A percentile compares a stretch with the other conserved stretches of the same genome.
Evolutionary conservation across 179 eudicot genomes (phyloP).

Genomic region (Beta corolliflora): DNA sequence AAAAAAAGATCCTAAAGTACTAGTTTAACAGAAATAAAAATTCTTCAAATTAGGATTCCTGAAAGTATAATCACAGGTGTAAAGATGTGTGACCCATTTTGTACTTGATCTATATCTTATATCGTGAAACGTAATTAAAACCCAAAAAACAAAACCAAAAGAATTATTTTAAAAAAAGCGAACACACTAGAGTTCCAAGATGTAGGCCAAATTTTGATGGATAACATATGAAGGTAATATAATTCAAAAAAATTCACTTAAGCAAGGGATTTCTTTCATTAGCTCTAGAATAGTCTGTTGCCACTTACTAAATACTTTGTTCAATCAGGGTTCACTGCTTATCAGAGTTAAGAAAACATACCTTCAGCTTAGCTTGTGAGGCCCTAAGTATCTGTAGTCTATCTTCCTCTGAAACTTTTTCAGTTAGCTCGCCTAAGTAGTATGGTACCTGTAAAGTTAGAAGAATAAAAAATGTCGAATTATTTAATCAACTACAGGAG

Average conservation of each 20-base stretch:
- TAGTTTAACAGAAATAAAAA: background rate
- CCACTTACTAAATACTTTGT: background rate
- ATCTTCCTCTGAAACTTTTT: constrained; percentile 68
- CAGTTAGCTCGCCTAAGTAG: constrained; percentile 78
- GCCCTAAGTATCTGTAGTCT: constrained; percentile 66
- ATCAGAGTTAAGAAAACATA: constrained; percentile 12
- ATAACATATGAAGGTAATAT: background rate
- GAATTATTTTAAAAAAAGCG: too few relatives aligned
- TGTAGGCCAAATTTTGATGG: background rate
- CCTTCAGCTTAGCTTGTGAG: constrained; percentile 76
- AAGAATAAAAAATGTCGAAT: background rate
- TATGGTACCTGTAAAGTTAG: constrained; percentile 66
- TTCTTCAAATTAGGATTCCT: background rate
- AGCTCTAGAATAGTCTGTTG: background rate
- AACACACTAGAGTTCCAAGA: background rate
- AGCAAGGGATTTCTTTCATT: background rate
- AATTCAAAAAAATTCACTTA: background rate
- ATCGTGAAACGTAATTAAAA: background rate
- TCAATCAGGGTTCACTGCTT: background rate
- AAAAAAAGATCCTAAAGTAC: background rate
- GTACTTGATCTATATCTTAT: background rate
- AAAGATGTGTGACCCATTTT: background rate
- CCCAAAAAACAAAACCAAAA: background rate
- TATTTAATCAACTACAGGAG: background rate
- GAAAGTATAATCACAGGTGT: background rate